Evolutionary conservation across 257 asterid genomes (phyloP), one percentile per base, ranked within the genome.

Genomic region (Vinca minor): DNA sequence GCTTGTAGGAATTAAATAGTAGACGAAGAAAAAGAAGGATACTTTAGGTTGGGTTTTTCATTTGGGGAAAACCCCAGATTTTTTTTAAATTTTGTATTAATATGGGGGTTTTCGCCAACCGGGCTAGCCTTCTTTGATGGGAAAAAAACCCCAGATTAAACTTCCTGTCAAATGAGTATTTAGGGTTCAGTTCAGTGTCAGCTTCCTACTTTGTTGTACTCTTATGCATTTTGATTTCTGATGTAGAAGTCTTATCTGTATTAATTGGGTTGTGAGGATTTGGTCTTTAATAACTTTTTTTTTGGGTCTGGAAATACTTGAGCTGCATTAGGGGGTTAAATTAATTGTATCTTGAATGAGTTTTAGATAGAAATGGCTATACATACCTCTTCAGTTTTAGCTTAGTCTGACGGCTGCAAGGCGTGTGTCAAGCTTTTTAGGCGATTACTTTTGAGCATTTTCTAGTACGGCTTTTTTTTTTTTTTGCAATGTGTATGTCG

Each of bases 311-410:
- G 32, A 32, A 41, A 41, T 29, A 41, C 1, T 41, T 55, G 15
- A 31, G 25, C 54, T 10, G n/a, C 41, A 3, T 28, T 41, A 45
- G 32, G 18, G 26, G 9, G 25, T 31, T n/a, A n/a, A 28, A 26
- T 66, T 14, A 9, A 3, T 53, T 53, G 53, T 68, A 54, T 36
- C 39, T 62, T 45, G n/a, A 17, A 17, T 45, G 59, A 54, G 14
- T 54, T 11, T 1, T 42, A 56, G 29, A 4, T 56, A 17, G 5
- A 55, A 56, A 5, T 2, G 10, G 25, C 12, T n/a, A 7, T 23
- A 17, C 26, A 31, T 3, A 15, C 41, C 25, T 13, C 20, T 56
- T 55, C n/a, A 9, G 26, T 31, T 55, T 31, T 34, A 5, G 68
- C 5, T 38, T n/a, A 31, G 29, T 25, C 10, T 38, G 25, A 34